Percentiles rank a stretch among this genome's conserved stretches.
Conservation (phyloP, 805 yeast genomes). For the Candida dajiaensis region DNA sequence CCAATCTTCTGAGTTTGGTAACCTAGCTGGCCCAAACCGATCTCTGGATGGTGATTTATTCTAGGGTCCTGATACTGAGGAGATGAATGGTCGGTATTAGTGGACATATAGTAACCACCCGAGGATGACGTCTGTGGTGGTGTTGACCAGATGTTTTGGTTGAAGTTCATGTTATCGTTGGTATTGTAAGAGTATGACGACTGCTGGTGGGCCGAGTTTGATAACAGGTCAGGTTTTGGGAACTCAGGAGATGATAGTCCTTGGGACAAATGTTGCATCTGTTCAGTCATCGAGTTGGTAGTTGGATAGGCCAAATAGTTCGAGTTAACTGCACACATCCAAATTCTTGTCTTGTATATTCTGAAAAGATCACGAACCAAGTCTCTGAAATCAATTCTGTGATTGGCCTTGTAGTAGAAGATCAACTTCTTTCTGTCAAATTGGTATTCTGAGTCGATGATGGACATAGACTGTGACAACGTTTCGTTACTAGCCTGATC, state of each 20-base stretch:
- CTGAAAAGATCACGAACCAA: constrained; percentile 69
- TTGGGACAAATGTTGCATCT: background rate
- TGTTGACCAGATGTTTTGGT: constrained; percentile 11
- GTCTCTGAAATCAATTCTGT: constrained; percentile 70
- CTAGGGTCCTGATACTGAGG: background rate
- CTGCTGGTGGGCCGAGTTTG: background rate
- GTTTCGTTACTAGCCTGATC: constrained; percentile 1
- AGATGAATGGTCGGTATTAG: background rate
- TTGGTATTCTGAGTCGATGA: constrained; percentile 76
- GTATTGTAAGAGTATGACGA: background rate
- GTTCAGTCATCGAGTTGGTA: background rate
- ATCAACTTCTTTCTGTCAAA: constrained; percentile 74
- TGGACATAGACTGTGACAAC: constrained; percentile 33
- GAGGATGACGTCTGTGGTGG: constrained; percentile 2
- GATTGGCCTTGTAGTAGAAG: constrained; percentile 60
- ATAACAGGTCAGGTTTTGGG: background rate
- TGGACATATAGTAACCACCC: background rate
- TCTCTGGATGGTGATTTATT: background rate
- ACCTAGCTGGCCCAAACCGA: background rate
- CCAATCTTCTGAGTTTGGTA: background rate
- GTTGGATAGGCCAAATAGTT: constrained; percentile 1
- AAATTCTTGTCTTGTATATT: constrained; percentile 72
- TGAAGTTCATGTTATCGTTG: constrained; percentile 8
- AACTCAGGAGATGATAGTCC: constrained; percentile 5
- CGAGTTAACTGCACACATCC: constrained; percentile 68